Evolutionary conservation across 495 filamentous ascomycete species (phyloP).

Genomic region (Aspergillus steynii): DNA sequence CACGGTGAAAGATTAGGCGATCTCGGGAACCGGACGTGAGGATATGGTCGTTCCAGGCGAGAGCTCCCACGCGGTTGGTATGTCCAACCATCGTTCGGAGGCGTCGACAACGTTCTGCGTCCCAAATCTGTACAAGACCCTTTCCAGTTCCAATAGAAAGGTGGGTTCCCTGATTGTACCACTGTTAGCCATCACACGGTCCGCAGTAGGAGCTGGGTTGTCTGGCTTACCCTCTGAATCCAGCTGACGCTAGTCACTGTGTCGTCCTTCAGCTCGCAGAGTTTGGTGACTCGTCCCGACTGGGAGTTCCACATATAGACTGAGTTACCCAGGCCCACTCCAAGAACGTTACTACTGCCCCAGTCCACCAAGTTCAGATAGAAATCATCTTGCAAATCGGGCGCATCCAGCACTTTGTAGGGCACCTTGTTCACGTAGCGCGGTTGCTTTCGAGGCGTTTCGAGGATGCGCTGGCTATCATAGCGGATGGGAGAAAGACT

Average conservation of each 20-base stretch:
- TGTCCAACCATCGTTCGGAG: slow-evolving; percentile 96
- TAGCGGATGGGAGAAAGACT: slow-evolving; percentile 89
- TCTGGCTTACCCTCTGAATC: slow-evolving; percentile 72
- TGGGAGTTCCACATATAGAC: slow-evolving; percentile 99
- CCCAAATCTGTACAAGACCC: slow-evolving; percentile 96
- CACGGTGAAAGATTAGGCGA: slow-evolving; percentile 89
- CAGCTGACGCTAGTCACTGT: slow-evolving; percentile 94
- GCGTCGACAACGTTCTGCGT: slow-evolving; percentile 80
- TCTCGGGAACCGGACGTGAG: slow-evolving; percentile 94
- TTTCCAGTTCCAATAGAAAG: slow-evolving; percentile 91
- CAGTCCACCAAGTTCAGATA: slow-evolving; percentile 97
- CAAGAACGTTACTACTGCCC: slow-evolving; percentile 92
- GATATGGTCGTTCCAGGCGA: slow-evolving; percentile 98
- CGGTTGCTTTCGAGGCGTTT: slow-evolving; percentile 84
- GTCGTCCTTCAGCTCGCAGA: slow-evolving; percentile 91
- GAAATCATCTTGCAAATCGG: slow-evolving; percentile 94
- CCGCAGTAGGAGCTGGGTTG: neutral
- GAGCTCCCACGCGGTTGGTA: slow-evolving; percentile 81
- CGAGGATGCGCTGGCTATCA: slow-evolving; percentile 85
- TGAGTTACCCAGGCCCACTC: slow-evolving; percentile 85
- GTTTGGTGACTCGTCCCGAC: slow-evolving; percentile 80
- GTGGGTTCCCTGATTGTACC: slow-evolving; percentile 70
- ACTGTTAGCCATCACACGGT: slow-evolving; percentile 11
- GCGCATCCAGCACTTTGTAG: slow-evolving; percentile 96
- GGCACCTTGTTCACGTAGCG: slow-evolving; percentile 92